Conservation (phyloP, 495 filamentous ascomycete genomes). For the Talaromyces thailandensis region DNA sequence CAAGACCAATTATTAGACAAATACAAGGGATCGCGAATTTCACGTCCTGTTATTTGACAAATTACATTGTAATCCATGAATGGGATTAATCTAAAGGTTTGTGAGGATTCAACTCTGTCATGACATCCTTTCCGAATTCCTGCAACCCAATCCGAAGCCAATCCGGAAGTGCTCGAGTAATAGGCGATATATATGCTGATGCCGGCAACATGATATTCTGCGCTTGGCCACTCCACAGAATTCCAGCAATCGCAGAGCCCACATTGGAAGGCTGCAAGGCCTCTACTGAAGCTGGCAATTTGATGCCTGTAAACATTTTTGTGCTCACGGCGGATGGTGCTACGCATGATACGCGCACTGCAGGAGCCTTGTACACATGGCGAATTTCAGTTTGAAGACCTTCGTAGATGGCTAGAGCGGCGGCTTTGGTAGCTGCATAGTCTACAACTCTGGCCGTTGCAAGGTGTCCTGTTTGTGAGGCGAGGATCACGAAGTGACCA, state of each 20-base stretch:
- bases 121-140: not conserved
- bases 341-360: constrained; percentile 5
- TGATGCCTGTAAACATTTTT: not conserved
- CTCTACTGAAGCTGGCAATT: not conserved
- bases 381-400: constrained; percentile 8
- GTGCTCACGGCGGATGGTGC: not conserved
- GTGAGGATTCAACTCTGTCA: not conserved
- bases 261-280: not conserved
- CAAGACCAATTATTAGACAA: no score
- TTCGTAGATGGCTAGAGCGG: constrained; percentile 60
- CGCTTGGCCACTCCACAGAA: not conserved
- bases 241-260: not conserved
- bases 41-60: no score
- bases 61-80: no score
- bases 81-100: not conserved
- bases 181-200: not conserved
- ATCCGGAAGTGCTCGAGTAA: not conserved
- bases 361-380: constrained; percentile 8
- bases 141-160: not conserved
- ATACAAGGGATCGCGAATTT: no score
- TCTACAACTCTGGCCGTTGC: constrained; percentile 56
- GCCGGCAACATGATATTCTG: not conserved
- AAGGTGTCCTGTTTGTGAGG: constrained; percentile 60
- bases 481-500: constrained; percentile 68
- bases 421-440: constrained; percentile 63